Evolutionary conservation across 208 protist species (phyloP).

Genomic region (Porcisia deanei): DNA sequence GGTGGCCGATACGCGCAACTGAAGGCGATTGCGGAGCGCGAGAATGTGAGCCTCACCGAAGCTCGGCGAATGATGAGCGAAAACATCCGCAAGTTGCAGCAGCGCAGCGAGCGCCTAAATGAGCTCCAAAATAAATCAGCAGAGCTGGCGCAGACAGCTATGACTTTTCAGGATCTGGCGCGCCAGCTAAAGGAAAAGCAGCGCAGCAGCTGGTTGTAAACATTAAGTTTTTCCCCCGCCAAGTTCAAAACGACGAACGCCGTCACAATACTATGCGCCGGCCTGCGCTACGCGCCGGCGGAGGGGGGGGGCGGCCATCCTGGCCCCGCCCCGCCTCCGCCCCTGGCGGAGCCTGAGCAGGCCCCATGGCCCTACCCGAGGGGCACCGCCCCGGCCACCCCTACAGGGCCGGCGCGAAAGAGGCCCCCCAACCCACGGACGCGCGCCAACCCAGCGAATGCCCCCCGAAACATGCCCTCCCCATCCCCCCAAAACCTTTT

Average conservation of each 20-base stretch:
- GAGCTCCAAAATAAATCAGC: slow-evolving; percentile 65
- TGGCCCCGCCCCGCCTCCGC: too few species aligned
- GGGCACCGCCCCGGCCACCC: too few species aligned
- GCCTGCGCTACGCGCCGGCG: too few species aligned
- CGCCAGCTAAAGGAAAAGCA: slow-evolving; percentile 80
- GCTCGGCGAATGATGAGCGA: slow-evolving; percentile 86
- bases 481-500: not conserved
- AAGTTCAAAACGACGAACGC: too few species aligned
- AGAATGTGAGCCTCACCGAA: slow-evolving; percentile 81
- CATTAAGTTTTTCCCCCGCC: not conserved
- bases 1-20: slow-evolving; percentile 73
- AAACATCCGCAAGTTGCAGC: slow-evolving; percentile 65
- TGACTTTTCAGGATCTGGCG: slow-evolving; percentile 74
- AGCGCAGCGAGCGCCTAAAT: slow-evolving; percentile 67
- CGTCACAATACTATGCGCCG: too few species aligned
- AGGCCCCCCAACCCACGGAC: not conserved
- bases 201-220: slow-evolving; percentile 73
- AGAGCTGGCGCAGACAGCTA: slow-evolving; percentile 66
- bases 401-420: not conserved
- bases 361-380: too few species aligned
- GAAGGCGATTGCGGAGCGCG: slow-evolving; percentile 73
- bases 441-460: not conserved
- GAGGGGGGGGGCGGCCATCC: too few species aligned
- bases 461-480: too few species aligned
- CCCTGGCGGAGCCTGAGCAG: too few species aligned